phyloP scores from a whole-genome alignment of 2,329 filamentous ascomycete species.

The Beauveria sp. region DNA sequence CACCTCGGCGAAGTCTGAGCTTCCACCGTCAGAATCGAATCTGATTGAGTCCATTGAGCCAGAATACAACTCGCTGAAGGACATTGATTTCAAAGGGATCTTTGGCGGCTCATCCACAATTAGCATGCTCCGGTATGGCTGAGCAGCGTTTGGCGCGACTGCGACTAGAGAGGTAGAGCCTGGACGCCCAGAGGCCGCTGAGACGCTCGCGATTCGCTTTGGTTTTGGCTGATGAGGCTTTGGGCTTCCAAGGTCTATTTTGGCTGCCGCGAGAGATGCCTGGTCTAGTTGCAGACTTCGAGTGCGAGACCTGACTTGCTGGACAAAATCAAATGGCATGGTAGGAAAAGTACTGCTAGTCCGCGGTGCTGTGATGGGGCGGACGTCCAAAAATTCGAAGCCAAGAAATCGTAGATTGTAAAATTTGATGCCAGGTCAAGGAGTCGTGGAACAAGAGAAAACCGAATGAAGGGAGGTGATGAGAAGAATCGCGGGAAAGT shows the following conservation, averaged over 20 bases:
- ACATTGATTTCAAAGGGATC: conserved; percentile 35
- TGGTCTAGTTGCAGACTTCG: conserved; percentile 43
- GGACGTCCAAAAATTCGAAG: conserved; percentile 25
- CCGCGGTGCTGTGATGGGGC: conserved; percentile 14
- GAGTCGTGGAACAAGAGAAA: neutral
- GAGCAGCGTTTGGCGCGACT: conserved; percentile 14
- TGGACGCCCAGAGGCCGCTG: conserved; percentile 14
- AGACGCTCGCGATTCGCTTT: conserved; percentile 28
- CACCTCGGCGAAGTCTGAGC: conserved; percentile 1
- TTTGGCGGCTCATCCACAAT: conserved; percentile 42
- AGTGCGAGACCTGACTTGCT: conserved; percentile 36
- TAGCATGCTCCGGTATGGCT: conserved; percentile 45
- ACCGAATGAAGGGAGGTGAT: neutral
- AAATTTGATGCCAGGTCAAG: conserved; percentile 25
- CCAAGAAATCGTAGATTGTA: conserved; percentile 41
- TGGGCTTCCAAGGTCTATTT: conserved; percentile 12
- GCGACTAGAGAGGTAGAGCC: conserved; percentile 9
- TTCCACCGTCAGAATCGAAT: conserved; percentile 17
- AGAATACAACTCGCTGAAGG: conserved; percentile 39
- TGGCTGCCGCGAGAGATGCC: conserved; percentile 14
- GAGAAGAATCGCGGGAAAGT: neutral
- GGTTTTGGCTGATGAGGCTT: conserved; percentile 13
- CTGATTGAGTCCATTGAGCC: conserved; percentile 11
- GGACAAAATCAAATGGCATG: conserved; percentile 36
- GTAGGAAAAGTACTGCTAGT: conserved; percentile 18